Conservation (phyloP, 768 basidiomycete genomes). For the Megacollybia marginata region DNA sequence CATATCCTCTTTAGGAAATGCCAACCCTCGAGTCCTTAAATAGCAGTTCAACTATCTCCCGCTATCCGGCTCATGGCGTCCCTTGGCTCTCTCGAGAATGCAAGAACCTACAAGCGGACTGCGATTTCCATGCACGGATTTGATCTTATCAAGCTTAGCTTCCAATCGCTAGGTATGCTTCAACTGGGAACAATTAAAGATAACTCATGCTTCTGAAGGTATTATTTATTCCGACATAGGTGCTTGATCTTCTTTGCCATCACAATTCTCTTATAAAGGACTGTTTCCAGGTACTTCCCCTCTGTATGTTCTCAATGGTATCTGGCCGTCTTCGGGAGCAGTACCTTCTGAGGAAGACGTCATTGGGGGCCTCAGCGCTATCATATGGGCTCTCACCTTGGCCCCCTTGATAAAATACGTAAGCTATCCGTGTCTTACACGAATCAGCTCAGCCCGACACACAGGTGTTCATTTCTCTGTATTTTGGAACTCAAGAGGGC, state of each 20-base stretch:
- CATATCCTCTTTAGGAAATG: background rate
- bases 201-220: conserved; percentile 20
- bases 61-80: conserved; percentile 12
- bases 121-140: conserved; percentile 23
- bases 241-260: conserved; percentile 8
- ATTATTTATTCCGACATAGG: conserved; percentile 43
- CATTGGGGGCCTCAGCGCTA: conserved; percentile 55
- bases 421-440: conserved; percentile 9
- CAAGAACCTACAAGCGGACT: conserved; percentile 17
- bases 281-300: conserved; percentile 46
- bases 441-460: background rate
- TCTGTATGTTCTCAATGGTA: conserved; percentile 57
- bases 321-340: conserved; percentile 44
- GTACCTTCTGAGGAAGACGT: conserved; percentile 51
- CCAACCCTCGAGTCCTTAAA: background rate
- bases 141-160: conserved; percentile 24
- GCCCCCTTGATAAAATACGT: conserved; percentile 62
- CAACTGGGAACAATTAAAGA: conserved; percentile 1
- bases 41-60: background rate
- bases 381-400: conserved; percentile 57
- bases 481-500: conserved; percentile 47
- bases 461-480: conserved; percentile 41
- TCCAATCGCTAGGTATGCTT: conserved; percentile 12
- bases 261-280: conserved; percentile 32
- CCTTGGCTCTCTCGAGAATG: conserved; percentile 14